Evolutionary conservation across 2,329 filamentous ascomycete genomes (phyloP).

Genomic region (Blastomyces parvus): DNA sequence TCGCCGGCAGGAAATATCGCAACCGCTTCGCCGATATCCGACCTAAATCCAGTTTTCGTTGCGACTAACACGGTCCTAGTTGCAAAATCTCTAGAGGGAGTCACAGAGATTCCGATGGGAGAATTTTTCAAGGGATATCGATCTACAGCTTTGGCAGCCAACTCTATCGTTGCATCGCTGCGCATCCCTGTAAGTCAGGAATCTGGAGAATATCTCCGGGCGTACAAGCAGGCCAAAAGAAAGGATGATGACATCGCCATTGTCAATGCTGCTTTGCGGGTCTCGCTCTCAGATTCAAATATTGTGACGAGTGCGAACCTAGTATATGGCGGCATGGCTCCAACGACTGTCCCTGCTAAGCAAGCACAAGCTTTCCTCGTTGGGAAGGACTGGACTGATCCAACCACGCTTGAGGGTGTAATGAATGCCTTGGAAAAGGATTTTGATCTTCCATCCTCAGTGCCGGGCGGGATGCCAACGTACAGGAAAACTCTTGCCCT

Average conservation of each 20-base stretch:
- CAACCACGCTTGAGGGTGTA: constrained; percentile 73
- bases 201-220: constrained; percentile 72
- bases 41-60: constrained; percentile 89
- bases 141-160: constrained; percentile 65
- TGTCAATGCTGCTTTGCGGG: constrained; percentile 74
- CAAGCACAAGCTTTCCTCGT: constrained; percentile 63
- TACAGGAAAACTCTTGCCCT: constrained; percentile 85
- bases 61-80: constrained; percentile 74
- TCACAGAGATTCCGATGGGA: constrained; percentile 80
- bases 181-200: constrained; percentile 68
- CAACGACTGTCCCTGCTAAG: constrained; percentile 79
- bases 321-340: constrained; percentile 92
- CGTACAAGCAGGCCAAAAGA: constrained; percentile 93
- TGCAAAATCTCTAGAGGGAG: constrained; percentile 63
- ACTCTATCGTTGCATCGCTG: constrained; percentile 78
- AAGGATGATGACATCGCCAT: constrained; percentile 99
- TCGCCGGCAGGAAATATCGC: constrained; percentile 90
- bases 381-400: constrained; percentile 70
- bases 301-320: constrained; percentile 65
- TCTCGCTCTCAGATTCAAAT: constrained; percentile 60
- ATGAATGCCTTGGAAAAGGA: constrained; percentile 86
- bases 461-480: constrained; percentile 94
- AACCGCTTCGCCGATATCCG: constrained; percentile 91
- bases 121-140: constrained; percentile 90
- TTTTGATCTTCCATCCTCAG: constrained; percentile 79